These are phyloP conservation scores for Spathaspora girioi DNA, from an alignment of 805 yeast species.

Conservation along the genomic window DNA sequence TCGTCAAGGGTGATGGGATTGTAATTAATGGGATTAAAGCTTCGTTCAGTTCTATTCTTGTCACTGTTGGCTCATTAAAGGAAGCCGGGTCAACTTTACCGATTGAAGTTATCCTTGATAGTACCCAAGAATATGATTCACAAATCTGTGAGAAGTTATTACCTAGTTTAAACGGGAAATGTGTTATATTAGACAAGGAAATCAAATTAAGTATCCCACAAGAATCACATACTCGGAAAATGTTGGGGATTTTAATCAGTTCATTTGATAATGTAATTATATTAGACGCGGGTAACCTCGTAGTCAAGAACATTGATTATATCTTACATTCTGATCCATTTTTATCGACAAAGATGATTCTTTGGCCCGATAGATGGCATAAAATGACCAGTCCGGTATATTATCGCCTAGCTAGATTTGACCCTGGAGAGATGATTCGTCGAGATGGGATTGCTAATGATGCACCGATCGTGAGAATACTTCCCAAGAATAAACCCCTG, in stretches of 20 bases:
- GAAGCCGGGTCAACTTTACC: slow-evolving; percentile 31
- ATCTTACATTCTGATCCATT: slow-evolving; percentile 22
- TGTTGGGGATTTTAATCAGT: slow-evolving; percentile 29
- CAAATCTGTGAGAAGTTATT: slow-evolving; percentile 25
- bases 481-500: slow-evolving; percentile 12
- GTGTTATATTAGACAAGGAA: slow-evolving; percentile 23
- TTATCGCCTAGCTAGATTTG: slow-evolving; percentile 29
- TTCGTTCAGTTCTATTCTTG: slow-evolving; percentile 25
- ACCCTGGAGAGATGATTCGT: slow-evolving; percentile 24
- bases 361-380: slow-evolving; percentile 38
- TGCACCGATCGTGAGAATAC: slow-evolving; percentile 17
- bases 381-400: slow-evolving; percentile 28
- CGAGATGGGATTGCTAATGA: slow-evolving; percentile 29
- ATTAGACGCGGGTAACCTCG: slow-evolving; percentile 32
- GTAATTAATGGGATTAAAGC: slow-evolving; percentile 29
- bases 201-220: slow-evolving; percentile 4
- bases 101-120: slow-evolving; percentile 29
- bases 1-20: slow-evolving; percentile 31
- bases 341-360: slow-evolving; percentile 20
- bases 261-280: slow-evolving; percentile 30
- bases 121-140: slow-evolving; percentile 18
- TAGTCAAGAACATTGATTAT: slow-evolving; percentile 26
- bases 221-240: slow-evolving; percentile 21
- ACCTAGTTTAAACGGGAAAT: slow-evolving; percentile 21
- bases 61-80: slow-evolving; percentile 26